Conservation (phyloP, 768 basidiomycete genomes). For the Pleurotus djamor region DNA sequence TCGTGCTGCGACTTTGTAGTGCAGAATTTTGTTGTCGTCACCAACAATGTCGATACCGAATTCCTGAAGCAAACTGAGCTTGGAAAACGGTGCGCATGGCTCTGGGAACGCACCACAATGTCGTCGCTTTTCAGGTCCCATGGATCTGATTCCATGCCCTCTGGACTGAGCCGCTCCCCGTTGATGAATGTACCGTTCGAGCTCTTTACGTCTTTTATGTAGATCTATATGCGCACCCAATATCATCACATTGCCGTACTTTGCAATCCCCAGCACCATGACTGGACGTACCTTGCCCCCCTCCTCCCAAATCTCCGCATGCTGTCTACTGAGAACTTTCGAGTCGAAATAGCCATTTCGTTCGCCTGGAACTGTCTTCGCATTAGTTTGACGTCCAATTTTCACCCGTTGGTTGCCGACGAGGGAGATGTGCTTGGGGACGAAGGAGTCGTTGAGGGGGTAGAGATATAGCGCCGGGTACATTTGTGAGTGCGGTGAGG, state of each 20-base stretch:
- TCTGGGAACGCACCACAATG: conserved; percentile 71
- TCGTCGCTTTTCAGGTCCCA: conserved; percentile 95
- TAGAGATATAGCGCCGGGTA: conserved; percentile 68
- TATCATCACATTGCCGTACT: conserved; percentile 6
- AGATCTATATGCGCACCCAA: conserved; percentile 57
- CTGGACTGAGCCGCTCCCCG: conserved; percentile 85
- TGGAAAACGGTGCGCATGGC: conserved; percentile 7
- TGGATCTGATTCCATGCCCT: conserved; percentile 89
- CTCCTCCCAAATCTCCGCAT: conserved; percentile 99
- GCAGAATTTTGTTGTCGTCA: conserved; percentile 97
- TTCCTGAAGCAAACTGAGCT: conserved; percentile 54
- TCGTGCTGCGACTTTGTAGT: conserved; percentile 97
- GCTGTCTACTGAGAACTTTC: conserved; percentile 89
- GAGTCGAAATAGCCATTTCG: conserved; percentile 97
- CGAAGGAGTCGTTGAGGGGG: conserved; percentile 92
- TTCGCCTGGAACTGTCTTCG: conserved; percentile 90
- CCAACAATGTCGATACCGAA: conserved; percentile 99
- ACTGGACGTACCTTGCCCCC: conserved; percentile 63
- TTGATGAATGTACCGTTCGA: conserved; percentile 99
- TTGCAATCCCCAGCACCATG: no score
- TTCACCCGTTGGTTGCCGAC: conserved; percentile 66
- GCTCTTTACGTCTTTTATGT: conserved; percentile 97
- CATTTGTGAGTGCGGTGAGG: conserved; percentile 15
- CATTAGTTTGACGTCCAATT: conserved; percentile 95
- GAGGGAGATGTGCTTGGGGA: conserved; percentile 92